Evolutionary conservation across 305 asterid genomes (phyloP).

Genomic region (Solanum hybrid): DNA sequence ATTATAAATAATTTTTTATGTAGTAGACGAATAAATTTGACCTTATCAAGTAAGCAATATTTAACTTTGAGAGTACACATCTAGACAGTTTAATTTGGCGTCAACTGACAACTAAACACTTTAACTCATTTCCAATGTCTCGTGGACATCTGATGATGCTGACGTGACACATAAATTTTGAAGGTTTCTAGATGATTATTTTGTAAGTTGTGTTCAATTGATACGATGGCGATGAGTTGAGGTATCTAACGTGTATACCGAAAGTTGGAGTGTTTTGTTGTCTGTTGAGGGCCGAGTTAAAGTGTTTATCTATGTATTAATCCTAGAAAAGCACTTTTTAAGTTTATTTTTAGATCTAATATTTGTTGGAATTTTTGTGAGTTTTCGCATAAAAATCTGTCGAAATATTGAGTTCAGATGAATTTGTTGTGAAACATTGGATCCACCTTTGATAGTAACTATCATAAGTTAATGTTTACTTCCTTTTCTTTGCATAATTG

Average conservation of each 20-base stretch:
- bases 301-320: not conserved
- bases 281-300: not conserved
- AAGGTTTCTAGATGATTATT: not conserved
- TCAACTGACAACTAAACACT: not conserved
- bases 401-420: not conserved
- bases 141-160: not conserved
- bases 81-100: not conserved
- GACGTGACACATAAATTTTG: not conserved
- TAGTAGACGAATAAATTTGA: not conserved
- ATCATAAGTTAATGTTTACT: not conserved
- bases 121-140: not conserved
- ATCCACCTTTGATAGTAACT: not conserved
- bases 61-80: not conserved
- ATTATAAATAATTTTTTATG: not conserved
- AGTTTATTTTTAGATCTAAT: not conserved
- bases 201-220: not conserved
- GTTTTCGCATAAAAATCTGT: not conserved
- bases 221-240: not conserved
- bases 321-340: not conserved
- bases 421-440: not conserved
- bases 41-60: not conserved
- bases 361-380: not conserved
- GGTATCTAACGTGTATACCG: not conserved
- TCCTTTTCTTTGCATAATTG: not conserved
- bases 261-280: not conserved